Percentiles rank a stretch among this genome's conserved stretches.
Conservation (phyloP, 768 basidiomycete species). For the Pleurotus salmoneostramineus region DNA sequence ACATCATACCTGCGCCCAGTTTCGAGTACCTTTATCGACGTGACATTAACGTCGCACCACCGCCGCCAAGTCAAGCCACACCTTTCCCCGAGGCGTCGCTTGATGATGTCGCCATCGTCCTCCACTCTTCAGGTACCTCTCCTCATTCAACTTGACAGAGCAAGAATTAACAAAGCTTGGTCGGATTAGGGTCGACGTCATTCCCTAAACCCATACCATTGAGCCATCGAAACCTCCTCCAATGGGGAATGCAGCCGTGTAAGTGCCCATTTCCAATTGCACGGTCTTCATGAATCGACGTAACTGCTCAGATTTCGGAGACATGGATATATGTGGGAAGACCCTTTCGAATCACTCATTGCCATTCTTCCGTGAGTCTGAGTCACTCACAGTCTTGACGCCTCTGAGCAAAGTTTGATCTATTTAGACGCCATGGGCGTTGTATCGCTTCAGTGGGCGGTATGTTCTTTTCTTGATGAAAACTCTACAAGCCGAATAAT, state of each 20-base stretch:
- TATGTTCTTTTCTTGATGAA: neutral
- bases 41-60: neutral
- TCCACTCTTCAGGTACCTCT: conserved; percentile 18
- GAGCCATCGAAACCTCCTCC: conserved; percentile 12
- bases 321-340: conserved; percentile 15
- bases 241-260: conserved; percentile 17
- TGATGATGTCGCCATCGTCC: conserved; percentile 12
- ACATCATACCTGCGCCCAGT: conserved; percentile 5
- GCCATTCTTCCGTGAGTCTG: conserved; percentile 15
- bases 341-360: conserved; percentile 12
- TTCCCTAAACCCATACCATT: conserved; percentile 14
- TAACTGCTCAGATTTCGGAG: conserved; percentile 12
- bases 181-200: conserved; percentile 13
- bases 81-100: neutral
- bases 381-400: neutral
- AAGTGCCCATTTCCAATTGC: neutral
- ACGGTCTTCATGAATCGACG: neutral
- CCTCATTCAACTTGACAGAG: neutral
- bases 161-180: neutral
- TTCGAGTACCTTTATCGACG: conserved; percentile 10
- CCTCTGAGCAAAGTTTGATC: neutral
- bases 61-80: neutral
- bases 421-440: conserved; percentile 14
- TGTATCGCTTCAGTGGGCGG: conserved; percentile 11
- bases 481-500: neutral